Percentiles rank a stretch among this genome's conserved stretches.
phyloP scores from a whole-genome alignment of 2,329 filamentous ascomycete species.

The Aspergillus neotritici region DNA sequence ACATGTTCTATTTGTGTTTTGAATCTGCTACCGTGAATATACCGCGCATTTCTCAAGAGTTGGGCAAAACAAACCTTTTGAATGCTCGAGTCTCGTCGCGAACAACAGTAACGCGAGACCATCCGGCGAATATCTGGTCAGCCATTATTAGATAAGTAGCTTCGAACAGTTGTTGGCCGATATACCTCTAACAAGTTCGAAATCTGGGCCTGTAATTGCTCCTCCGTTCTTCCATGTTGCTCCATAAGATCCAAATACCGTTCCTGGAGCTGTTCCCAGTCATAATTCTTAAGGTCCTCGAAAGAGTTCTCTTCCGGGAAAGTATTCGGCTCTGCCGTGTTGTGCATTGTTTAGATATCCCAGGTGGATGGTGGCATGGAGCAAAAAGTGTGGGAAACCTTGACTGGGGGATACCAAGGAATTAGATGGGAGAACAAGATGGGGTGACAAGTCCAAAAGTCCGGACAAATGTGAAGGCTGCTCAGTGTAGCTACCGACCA shows the following conservation, averaged over 20 bases:
- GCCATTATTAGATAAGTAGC: constrained; percentile 3
- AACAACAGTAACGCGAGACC: constrained; percentile 65
- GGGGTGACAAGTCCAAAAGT: too few species aligned
- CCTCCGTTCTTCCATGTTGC: constrained; percentile 59
- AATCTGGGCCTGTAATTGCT: constrained; percentile 61
- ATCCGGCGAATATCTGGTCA: constrained; percentile 69
- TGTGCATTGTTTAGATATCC: too few species aligned
- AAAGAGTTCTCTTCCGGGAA: constrained; percentile 26
- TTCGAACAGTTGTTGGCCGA: neutral
- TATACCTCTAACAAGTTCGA: constrained; percentile 59
- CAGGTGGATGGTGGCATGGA: too few species aligned
- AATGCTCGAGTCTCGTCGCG: constrained; percentile 72
- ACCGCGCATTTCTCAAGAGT: neutral
- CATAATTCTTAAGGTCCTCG: constrained; percentile 53
- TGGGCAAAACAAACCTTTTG: constrained; percentile 57
- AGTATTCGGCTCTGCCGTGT: too few species aligned
- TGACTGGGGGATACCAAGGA: too few species aligned
- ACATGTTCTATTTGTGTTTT: constrained; percentile 75
- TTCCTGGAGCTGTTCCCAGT: constrained; percentile 71
- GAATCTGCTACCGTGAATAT: constrained; percentile 48
- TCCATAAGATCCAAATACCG: constrained; percentile 63
- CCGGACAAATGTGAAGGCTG: too few species aligned
- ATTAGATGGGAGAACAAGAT: too few species aligned
- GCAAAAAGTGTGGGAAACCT: too few species aligned
- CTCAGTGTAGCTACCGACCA: too few species aligned